A percentile compares a stretch with the other conserved stretches of the same genome.
Evolutionary conservation across 208 protist genomes (phyloP).

Genomic region (Leishmania aethiopica): DNA sequence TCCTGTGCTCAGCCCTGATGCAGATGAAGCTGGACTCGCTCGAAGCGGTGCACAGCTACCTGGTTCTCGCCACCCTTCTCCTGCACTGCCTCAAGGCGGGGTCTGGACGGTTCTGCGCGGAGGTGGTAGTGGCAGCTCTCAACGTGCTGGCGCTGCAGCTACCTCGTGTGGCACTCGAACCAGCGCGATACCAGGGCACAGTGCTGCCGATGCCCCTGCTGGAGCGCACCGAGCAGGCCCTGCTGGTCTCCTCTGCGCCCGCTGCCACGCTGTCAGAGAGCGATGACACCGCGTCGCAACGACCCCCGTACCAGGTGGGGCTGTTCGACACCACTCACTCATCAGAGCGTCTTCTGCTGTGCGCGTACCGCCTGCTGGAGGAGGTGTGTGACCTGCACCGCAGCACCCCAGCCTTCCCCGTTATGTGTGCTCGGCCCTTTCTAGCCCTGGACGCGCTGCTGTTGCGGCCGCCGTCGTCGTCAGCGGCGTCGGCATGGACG

Average conservation of each 20-base stretch:
- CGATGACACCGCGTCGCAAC: background rate
- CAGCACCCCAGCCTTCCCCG: constrained; percentile 54
- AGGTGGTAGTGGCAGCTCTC: constrained; percentile 64
- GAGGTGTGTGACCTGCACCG: constrained; percentile 51
- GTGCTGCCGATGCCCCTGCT: constrained; percentile 66
- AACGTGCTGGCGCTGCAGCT: constrained; percentile 82
- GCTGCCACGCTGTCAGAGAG: background rate
- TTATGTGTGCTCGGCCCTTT: constrained; percentile 56
- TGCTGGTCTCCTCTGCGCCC: constrained; percentile 21
- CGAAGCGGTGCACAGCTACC: constrained; percentile 50
- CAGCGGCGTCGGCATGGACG: constrained; percentile 24
- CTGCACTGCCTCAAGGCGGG: constrained; percentile 36
- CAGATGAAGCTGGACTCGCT: constrained; percentile 65
- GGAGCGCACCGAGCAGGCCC: constrained; percentile 42
- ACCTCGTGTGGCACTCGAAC: constrained; percentile 52
- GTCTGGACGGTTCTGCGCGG: constrained; percentile 55
- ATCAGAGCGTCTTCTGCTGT: constrained; percentile 44
- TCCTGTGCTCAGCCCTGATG: constrained; percentile 65
- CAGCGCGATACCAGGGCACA: constrained; percentile 58
- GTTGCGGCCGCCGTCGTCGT: constrained; percentile 1
- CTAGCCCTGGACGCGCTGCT: constrained; percentile 45
- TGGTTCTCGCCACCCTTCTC: constrained; percentile 54
- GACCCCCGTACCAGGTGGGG: constrained; percentile 30
- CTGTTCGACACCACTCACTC: constrained; percentile 39
- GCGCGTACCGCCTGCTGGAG: constrained; percentile 67